Base-by-base conservation (phyloP, 192 early-diverging fungal genomes). In the Coemansia sp. region DNA sequence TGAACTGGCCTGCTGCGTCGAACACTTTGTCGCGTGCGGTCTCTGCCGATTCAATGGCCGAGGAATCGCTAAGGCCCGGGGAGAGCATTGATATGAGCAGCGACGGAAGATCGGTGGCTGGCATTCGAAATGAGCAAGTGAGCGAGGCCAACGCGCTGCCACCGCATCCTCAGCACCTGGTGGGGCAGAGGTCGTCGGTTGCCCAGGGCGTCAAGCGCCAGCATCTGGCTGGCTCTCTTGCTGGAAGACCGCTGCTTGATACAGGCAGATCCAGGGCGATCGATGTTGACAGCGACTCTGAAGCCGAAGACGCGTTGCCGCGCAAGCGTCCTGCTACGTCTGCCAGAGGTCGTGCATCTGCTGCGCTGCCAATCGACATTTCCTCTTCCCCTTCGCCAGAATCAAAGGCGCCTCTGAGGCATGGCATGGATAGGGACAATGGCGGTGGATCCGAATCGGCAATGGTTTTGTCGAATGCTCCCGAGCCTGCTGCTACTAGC, bases 151-250 rank as follows among this genome's bases (percentile, higher is more conserved):
- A 45, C 3, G 19, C 22, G 25, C 47, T 61, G 35, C 69, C 69
- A 13, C 69, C 69, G 11, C 62, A 61, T 23, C 69, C 69, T 7
- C 57, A 29, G 16, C 47, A 65, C 24, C n/a, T 32, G 19, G 20
- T 22, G 54, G 30, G 32, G 30, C 30, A 20, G 16, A 27, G 9
- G 19, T 13, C 20, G 19, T 35, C 13, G 39, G 39, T 2, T 16
- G 30, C 30, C 8, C 30, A 32, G 30, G 30, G 30, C 30, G 30
- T 32, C 1, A 23, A 53, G 25, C 51, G 51, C 18, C 47, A 49
- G 47, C 47, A 49, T 49, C 6, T 23, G 16, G 47, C 47, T 23
- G 6, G 5, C 2, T 22, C 47, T 7, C 18, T 49, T 49, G 30
- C 30, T 32, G 30, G 30, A 32, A 32, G 30, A 6, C 30, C 30